Conservation (phyloP, 495 filamentous ascomycete genomes). For the Neurospora africana region DNA sequence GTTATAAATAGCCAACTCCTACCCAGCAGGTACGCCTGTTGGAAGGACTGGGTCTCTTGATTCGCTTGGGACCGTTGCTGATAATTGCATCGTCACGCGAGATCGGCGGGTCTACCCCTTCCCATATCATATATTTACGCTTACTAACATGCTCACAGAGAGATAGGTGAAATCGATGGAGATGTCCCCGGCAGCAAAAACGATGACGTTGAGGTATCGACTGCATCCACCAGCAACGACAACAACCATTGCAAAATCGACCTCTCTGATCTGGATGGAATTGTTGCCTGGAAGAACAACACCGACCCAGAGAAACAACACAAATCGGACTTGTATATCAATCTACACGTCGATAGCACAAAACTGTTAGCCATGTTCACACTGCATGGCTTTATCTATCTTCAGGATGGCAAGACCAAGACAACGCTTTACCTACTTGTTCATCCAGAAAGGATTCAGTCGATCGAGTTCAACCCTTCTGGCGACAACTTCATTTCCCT, state of each 20-base stretch:
- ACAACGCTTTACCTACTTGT: not conserved
- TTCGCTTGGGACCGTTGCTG: not conserved
- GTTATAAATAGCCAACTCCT: not conserved
- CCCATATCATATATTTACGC: not conserved
- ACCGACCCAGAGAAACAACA: not conserved
- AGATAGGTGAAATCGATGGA: not conserved
- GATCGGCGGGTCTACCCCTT: not conserved
- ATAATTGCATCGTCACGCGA: not conserved
- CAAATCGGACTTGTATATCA: not conserved
- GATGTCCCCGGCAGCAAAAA: not conserved
- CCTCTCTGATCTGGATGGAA: not conserved
- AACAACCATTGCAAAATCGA: not conserved
- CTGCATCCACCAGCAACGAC: not conserved
- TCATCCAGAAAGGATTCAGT: slow-evolving; percentile 1
- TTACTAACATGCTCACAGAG: not conserved
- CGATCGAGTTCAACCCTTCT: not conserved
- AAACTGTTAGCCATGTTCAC: not conserved
- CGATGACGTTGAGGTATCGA: not conserved
- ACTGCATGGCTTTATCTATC: not conserved
- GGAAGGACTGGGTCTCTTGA: not conserved
- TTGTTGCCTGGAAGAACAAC: not conserved
- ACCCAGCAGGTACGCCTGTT: not conserved
- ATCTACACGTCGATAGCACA: not conserved
- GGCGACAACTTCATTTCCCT: not conserved
- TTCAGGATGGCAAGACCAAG: not conserved